A percentile compares a stretch with the other conserved stretches of the same genome.
Evolutionary conservation across 2,329 filamentous ascomycete genomes (phyloP).

Genomic region (Monosporascus sp.): DNA sequence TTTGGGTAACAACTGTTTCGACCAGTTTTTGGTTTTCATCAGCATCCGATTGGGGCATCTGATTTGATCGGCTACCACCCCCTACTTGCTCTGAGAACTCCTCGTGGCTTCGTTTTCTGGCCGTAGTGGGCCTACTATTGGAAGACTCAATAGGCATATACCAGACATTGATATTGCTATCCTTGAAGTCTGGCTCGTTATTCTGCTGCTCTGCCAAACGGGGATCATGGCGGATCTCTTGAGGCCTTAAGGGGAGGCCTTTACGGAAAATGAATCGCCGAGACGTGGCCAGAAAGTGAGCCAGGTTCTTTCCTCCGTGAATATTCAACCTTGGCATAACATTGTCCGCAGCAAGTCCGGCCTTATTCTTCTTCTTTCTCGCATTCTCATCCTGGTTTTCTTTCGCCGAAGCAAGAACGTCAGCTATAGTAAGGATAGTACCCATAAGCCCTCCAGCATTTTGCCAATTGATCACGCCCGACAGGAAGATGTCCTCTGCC

Average conservation of each 20-base stretch:
- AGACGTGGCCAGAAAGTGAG: constrained; percentile 75
- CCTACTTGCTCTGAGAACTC: constrained; percentile 33
- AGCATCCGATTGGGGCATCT: constrained; percentile 14
- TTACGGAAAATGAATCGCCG: constrained; percentile 83
- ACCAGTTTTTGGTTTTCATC: constrained; percentile 45
- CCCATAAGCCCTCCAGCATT: constrained; percentile 79
- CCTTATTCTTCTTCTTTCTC: constrained; percentile 29
- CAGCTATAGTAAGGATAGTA: constrained; percentile 77
- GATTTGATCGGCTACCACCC: not conserved
- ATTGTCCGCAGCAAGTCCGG: constrained; percentile 17
- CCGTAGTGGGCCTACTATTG: constrained; percentile 13
- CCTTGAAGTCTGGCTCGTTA: constrained; percentile 63
- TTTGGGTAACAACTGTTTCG: constrained; percentile 62
- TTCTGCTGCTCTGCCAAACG: constrained; percentile 37
- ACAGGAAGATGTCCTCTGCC: constrained; percentile 75
- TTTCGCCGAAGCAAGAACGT: constrained; percentile 48
- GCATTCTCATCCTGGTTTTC: constrained; percentile 35
- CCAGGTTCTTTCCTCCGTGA: constrained; percentile 75
- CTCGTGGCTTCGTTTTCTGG: constrained; percentile 36
- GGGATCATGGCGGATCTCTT: constrained; percentile 57
- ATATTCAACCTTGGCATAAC: constrained; percentile 49
- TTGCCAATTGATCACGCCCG: constrained; percentile 70
- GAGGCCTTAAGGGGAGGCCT: constrained; percentile 65
- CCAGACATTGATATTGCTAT: constrained; percentile 79
- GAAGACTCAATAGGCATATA: constrained; percentile 56